A percentile compares a stretch with the other conserved stretches of the same genome.
Evolutionary conservation across 441 rosid genomes (phyloP).

Genomic region (Arabidopsis lyrata): DNA sequence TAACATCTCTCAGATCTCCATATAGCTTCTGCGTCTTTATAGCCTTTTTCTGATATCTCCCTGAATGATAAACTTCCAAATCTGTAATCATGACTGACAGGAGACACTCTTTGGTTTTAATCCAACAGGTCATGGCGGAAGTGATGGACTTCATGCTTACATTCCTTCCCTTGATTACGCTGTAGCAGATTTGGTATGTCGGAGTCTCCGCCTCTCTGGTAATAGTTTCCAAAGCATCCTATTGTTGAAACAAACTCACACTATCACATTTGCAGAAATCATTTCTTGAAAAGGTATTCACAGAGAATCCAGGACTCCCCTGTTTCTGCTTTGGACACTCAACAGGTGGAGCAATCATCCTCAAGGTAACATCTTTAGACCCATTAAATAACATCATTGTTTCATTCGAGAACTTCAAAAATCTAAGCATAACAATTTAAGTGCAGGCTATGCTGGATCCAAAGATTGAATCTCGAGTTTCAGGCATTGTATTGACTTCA

Average conservation of each 20-base stretch:
- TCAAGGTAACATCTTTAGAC: slow-evolving; percentile 59
- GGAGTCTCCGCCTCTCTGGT: not conserved
- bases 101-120: not conserved
- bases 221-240: not conserved
- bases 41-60: not conserved
- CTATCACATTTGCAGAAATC: slow-evolving; percentile 53
- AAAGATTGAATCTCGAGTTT: slow-evolving; percentile 59
- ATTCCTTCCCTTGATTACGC: slow-evolving; percentile 81
- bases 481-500: slow-evolving; percentile 82
- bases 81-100: not conserved
- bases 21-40: slow-evolving; percentile 6
- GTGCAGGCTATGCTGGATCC: slow-evolving; percentile 80
- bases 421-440: not conserved
- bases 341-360: slow-evolving; percentile 86
- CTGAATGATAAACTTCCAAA: slow-evolving; percentile 9
- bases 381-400: not conserved
- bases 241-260: not conserved
- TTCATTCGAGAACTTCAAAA: not conserved
- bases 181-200: slow-evolving; percentile 73
- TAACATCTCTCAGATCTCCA: not conserved
- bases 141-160: slow-evolving; percentile 92
- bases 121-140: slow-evolving; percentile 86
- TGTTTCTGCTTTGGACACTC: slow-evolving; percentile 96
- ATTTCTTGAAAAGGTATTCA: slow-evolving; percentile 65
- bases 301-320: slow-evolving; percentile 77